Base-by-base conservation (phyloP, 208 protist species). In the Crithidia mellificae region DNA sequence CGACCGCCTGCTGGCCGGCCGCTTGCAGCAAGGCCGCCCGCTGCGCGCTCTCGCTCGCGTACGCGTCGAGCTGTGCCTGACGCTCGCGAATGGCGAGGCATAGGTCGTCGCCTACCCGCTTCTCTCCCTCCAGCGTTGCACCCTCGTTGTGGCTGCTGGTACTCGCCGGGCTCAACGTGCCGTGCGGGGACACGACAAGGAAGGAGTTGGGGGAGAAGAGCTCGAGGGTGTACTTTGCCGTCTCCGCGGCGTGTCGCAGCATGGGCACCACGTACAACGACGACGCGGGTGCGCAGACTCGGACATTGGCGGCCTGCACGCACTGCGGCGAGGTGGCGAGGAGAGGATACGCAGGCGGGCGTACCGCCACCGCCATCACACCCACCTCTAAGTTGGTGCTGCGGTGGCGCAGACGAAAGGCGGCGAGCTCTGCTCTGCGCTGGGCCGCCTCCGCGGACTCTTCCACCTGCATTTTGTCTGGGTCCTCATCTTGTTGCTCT, bases 201-300 rank as follows among this genome's bases (percentile, higher is more conserved):
- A 94, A 92, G 8, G 83, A 43, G 9, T 20, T 30, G 24, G 71
- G 58, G 11, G 74, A 87, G 67, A 92, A 94, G 32, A 92, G 70
- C 65, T 92, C 83, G 29, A 94, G 55, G 7, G 46, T 71, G 67
- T 83, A 94, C 39, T 43, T 65, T 3, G 77, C 89, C 32, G 81
- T 70, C 38, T 85, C 78, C 5, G 84, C 89, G 2, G 86, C 77
- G 50, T 85, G 70, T 22, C 83, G 78, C 58, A 88, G 87, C 72
- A 84, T 83, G 27, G 83, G 72, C 6, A 94, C 77, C 1, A 91
- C 20, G 54, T 80, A 88, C 25, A 94, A 72, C 17, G 53, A 15
- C n/a, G 74, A 47, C 20, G 15, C 57, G 36, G 77, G 61, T 41
- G 66, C 50, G 27, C 53, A 38, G 11, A 85, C 68, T 9, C 63